A percentile compares a stretch with the other conserved stretches of the same genome.
Conservation (phyloP, 192 early-diverging fungal species). For the Podila epigama region DNA sequence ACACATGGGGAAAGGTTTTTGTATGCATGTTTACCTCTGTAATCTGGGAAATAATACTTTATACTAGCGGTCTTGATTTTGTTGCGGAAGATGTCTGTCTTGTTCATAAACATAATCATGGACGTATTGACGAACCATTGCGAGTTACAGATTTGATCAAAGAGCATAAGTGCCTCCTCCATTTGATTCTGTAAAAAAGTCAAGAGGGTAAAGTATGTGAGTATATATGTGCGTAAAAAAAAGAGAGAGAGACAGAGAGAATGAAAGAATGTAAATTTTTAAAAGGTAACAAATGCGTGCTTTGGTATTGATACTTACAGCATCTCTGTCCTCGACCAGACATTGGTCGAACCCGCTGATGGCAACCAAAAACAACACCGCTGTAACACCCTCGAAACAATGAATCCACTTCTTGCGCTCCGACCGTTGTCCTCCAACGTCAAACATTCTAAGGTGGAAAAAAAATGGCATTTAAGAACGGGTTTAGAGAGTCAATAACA, state of each 20-base stretch:
- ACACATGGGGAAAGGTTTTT: too few species aligned
- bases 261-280: background rate
- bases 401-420: slow-evolving; percentile 65
- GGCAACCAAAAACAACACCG: slow-evolving; percentile 66
- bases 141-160: slow-evolving; percentile 68
- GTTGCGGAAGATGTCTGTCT: slow-evolving; percentile 65
- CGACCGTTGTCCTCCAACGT: slow-evolving; percentile 66
- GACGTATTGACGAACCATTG: slow-evolving; percentile 67
- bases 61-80: slow-evolving; percentile 59
- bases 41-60: slow-evolving; percentile 62
- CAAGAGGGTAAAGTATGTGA: slow-evolving; percentile 3
- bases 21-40: slow-evolving; percentile 46
- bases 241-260: background rate
- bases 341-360: slow-evolving; percentile 68
- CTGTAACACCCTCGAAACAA: slow-evolving; percentile 64
- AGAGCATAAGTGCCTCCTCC: slow-evolving; percentile 67
- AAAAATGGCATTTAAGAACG: background rate
- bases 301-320: slow-evolving; percentile 50
- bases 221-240: background rate
- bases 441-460: slow-evolving; percentile 58
- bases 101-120: slow-evolving; percentile 69
- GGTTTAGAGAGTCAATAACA: background rate
- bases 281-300: background rate
- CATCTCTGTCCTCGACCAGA: slow-evolving; percentile 58
- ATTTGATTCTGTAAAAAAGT: slow-evolving; percentile 55